Conservation (phyloP, 140 eudicot species). For the Flaveria floridana region DNA sequence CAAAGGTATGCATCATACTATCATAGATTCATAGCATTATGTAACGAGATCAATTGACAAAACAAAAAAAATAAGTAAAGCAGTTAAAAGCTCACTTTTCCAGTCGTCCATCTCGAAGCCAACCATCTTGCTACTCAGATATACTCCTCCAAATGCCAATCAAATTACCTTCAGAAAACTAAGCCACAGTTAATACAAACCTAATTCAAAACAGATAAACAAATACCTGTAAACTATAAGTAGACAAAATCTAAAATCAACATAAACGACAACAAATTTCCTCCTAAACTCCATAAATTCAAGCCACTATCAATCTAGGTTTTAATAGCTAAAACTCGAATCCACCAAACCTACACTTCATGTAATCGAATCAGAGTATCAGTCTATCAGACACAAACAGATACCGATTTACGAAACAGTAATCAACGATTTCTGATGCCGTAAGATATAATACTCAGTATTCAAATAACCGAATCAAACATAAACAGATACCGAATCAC, state of each 20-base stretch:
- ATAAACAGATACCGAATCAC: background rate
- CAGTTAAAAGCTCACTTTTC: slow-evolving; percentile 29
- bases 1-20: slow-evolving; percentile 8
- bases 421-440: background rate
- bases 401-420: background rate
- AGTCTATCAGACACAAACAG: background rate
- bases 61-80: background rate
- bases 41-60: background rate
- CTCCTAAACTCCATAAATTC: slow-evolving; percentile 5
- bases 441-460: background rate
- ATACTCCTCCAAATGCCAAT: slow-evolving; percentile 19
- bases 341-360: background rate
- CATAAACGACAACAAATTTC: background rate
- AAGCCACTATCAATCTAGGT: slow-evolving; percentile 24
- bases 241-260: background rate
- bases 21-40: background rate
- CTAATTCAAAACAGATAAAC: background rate
- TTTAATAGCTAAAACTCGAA: slow-evolving; percentile 3
- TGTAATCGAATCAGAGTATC: background rate
- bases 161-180: slow-evolving; percentile 18
- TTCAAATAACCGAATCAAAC: slow-evolving; percentile 10
- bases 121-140: slow-evolving; percentile 29
- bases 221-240: background rate
- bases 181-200: slow-evolving; percentile 14
- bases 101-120: slow-evolving; percentile 41